Evolutionary conservation across 129 eudicot species (phyloP), one percentile per base, ranked within the genome.

Genomic region (Heracleum sosnowskyi): DNA sequence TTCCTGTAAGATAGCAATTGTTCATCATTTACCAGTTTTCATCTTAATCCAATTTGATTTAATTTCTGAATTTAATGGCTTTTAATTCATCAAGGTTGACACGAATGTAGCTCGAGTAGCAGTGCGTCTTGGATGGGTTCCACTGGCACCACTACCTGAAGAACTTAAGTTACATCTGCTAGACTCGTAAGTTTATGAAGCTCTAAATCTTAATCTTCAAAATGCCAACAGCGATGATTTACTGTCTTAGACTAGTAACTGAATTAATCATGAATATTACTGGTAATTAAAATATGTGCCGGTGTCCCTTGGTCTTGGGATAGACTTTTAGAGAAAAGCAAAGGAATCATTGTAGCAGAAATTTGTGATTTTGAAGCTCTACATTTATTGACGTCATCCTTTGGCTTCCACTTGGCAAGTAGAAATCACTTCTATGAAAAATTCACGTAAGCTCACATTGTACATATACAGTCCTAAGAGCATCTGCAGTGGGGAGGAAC

Each of bases 91-190:
- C 18, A 73, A 94, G 97, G 98, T 94, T 68, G 98, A 94, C 79
- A 85, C 89, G 41, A 91, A 94, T 84, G 93, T 91, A 79, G 97
- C 81, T 10, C 88, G 97, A 44, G 81, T 91, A 55, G 89, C 87
- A 47, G 89, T 91, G 55, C 98, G 97, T 80, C 86, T 95, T 44
- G 97, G 96, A 60, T 91, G 97, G 97, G 96, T 95, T 69, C 99
- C 97, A 13, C 82, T 95, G 26, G 81, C 90, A 80, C 92, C 93
- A 79, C 89, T 90, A 29, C 91, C 96, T 1, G 86, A 85, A 72
- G 74, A 77, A 68, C 49, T 95, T 77, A 88, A 79, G 77, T 35
- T 95, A 11, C 97, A 95, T 82, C 86, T 82, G 75, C 85, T 95
- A 60, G 77, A 90, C 3, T 77, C 80, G 99, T 95, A 83, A 81